phyloP scores from a whole-genome alignment of 2,329 filamentous ascomycete genomes.

The Grosmannia huntii region DNA sequence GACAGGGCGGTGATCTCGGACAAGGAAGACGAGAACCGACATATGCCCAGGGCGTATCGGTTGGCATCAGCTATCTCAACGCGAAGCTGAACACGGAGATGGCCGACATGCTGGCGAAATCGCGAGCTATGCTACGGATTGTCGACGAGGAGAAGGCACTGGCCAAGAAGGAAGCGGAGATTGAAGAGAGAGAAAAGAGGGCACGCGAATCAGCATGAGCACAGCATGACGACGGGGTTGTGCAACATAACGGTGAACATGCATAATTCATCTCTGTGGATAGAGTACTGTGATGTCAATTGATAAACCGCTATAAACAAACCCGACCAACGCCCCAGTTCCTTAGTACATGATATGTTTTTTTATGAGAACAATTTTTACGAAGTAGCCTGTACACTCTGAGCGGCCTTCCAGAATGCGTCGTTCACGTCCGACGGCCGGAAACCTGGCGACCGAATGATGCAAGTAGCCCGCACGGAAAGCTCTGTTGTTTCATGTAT shows the following conservation, averaged over 20 bases:
- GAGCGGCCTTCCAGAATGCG: slow-evolving; percentile 13
- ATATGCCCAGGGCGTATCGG: slow-evolving; percentile 17
- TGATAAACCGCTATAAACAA: background rate
- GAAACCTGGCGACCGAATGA: slow-evolving; percentile 20
- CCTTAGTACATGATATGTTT: background rate
- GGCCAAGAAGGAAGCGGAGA: slow-evolving; percentile 13
- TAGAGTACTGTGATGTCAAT: background rate
- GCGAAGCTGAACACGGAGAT: slow-evolving; percentile 19
- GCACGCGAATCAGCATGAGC: background rate
- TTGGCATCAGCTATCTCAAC: slow-evolving; percentile 14
- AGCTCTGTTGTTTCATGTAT: slow-evolving; percentile 15
- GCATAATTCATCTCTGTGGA: background rate
- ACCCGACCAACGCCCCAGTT: background rate
- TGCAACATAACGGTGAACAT: background rate
- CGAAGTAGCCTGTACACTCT: background rate
- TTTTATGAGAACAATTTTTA: background rate
- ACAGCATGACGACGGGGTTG: background rate
- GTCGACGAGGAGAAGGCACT: slow-evolving; percentile 25
- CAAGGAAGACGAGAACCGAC: slow-evolving; percentile 7
- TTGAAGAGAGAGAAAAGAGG: slow-evolving; percentile 1
- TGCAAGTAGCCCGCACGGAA: slow-evolving; percentile 15
- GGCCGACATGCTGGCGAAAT: slow-evolving; percentile 28
- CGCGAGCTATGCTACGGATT: slow-evolving; percentile 26
- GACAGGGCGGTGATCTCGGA: background rate
- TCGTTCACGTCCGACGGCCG: slow-evolving; percentile 17